Evolutionary conservation across 805 yeast species (phyloP).

Genomic region (Pichia deserticola): DNA sequence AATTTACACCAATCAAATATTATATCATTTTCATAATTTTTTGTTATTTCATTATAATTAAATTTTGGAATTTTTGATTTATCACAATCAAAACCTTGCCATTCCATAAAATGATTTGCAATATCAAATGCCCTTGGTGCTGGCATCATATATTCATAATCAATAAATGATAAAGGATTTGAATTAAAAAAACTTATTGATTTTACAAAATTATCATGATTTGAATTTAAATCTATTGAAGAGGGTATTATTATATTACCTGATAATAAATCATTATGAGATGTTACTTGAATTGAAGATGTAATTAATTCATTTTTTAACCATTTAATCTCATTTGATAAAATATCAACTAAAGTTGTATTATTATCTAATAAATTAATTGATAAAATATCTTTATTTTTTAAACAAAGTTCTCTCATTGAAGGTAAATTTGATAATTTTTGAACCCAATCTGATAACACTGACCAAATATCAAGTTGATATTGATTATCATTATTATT

Average conservation of each 20-base stretch:
- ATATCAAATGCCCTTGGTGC: conserved; percentile 71
- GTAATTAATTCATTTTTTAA: conserved; percentile 32
- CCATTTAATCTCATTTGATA: conserved; percentile 51
- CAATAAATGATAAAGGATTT: conserved; percentile 52
- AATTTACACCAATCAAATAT: conserved; percentile 51
- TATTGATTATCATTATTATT: too few relatives aligned
- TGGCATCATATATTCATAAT: conserved; percentile 65
- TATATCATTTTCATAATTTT: conserved; percentile 36
- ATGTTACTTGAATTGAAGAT: conserved; percentile 50
- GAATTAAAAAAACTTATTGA: conserved; percentile 11
- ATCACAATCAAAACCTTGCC: conserved; percentile 79
- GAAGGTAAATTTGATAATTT: conserved; percentile 47
- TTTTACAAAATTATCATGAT: neutral
- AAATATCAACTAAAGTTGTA: conserved; percentile 26
- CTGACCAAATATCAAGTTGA: conserved; percentile 37
- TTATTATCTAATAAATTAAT: neutral
- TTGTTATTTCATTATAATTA: neutral
- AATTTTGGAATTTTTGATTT: conserved; percentile 44
- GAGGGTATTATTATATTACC: conserved; percentile 62
- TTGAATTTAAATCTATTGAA: neutral
- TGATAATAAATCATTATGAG: conserved; percentile 67
- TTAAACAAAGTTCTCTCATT: conserved; percentile 30
- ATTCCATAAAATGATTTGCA: conserved; percentile 68
- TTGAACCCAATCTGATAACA: conserved; percentile 54
- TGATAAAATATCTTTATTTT: conserved; percentile 26